A percentile compares a stretch with the other conserved stretches of the same genome.
Evolutionary conservation across 306 rosid species (phyloP).

Genomic region (Inga oerstediana): DNA sequence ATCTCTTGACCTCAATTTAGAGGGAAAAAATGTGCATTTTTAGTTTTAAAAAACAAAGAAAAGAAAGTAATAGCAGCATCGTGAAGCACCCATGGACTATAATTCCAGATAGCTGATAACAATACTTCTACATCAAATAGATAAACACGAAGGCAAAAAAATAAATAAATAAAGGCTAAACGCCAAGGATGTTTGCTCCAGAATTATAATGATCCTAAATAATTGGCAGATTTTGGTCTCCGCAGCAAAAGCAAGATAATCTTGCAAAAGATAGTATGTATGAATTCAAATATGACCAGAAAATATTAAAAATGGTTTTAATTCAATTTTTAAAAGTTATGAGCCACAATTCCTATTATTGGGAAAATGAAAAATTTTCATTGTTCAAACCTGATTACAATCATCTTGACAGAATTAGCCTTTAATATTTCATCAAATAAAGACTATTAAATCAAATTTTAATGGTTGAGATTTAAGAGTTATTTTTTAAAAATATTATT

Average conservation of each 20-base stretch:
- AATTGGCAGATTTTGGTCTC: not conserved
- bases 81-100: too few species aligned
- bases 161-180: not conserved
- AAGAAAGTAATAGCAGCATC: too few species aligned
- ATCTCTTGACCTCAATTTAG: not conserved
- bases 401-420: conserved; percentile 33
- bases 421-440: conserved; percentile 53
- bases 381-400: conserved; percentile 54
- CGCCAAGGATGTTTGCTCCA: conserved; percentile 11
- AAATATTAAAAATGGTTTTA: not conserved
- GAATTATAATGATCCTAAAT: not conserved
- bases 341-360: conserved; percentile 1
- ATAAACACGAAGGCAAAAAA: too few species aligned
- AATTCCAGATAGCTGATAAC: too few species aligned
- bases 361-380: conserved; percentile 8
- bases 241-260: not conserved
- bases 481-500: too few species aligned
- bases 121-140: too few species aligned
- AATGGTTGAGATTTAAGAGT: too few species aligned
- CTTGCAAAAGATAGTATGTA: conserved; percentile 1
- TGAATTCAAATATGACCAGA: not conserved
- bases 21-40: too few species aligned
- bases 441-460: too few species aligned
- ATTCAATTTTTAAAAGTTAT: not conserved
- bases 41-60: too few species aligned